Percentiles rank a stretch among this genome's conserved stretches.
phyloP scores from a whole-genome alignment of 2,329 filamentous ascomycete species.

The Parastagonospora avenae region DNA sequence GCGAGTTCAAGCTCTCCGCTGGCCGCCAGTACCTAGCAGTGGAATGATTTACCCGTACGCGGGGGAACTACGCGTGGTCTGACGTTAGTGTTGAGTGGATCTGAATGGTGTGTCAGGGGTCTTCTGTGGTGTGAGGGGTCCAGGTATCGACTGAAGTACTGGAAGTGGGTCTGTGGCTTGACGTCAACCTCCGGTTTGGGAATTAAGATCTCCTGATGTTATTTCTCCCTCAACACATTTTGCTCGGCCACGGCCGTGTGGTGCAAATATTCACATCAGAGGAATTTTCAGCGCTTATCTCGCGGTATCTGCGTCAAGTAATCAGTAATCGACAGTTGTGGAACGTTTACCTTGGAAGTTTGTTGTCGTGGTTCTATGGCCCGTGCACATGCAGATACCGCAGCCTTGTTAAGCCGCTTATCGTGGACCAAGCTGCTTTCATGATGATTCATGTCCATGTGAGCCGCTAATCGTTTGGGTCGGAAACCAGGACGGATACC shows the following conservation, averaged over 20 bases:
- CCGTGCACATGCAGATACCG: too few relatives aligned
- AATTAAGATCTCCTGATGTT: constrained; percentile 32
- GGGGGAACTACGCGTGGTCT: constrained; percentile 17
- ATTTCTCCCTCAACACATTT: constrained; percentile 6
- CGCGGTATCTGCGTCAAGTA: too few relatives aligned
- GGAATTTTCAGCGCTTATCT: too few relatives aligned
- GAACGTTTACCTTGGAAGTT: too few relatives aligned
- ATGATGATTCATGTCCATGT: constrained; percentile 3
- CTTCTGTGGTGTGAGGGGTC: constrained; percentile 31
- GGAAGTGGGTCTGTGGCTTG: constrained; percentile 22
- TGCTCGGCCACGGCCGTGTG: constrained; percentile 7
- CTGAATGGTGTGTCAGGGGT: not conserved
- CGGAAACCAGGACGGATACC: constrained; percentile 13
- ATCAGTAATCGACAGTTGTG: too few relatives aligned
- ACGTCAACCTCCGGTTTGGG: constrained; percentile 19
- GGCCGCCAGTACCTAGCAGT: too few relatives aligned
- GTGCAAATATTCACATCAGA: too few relatives aligned
- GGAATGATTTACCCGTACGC: not conserved
- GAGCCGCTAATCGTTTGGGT: constrained; percentile 5
- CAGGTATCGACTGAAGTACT: constrained; percentile 3
- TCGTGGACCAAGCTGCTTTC: too few relatives aligned
- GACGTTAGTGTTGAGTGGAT: constrained; percentile 18
- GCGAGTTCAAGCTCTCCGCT: not conserved
- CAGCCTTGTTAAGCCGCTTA: too few relatives aligned
- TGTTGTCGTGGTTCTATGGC: too few relatives aligned